Percentiles rank a stretch among this genome's conserved stretches.
phyloP scores from a whole-genome alignment of 2,329 filamentous ascomycete species.

The Aspergillus sp. region DNA sequence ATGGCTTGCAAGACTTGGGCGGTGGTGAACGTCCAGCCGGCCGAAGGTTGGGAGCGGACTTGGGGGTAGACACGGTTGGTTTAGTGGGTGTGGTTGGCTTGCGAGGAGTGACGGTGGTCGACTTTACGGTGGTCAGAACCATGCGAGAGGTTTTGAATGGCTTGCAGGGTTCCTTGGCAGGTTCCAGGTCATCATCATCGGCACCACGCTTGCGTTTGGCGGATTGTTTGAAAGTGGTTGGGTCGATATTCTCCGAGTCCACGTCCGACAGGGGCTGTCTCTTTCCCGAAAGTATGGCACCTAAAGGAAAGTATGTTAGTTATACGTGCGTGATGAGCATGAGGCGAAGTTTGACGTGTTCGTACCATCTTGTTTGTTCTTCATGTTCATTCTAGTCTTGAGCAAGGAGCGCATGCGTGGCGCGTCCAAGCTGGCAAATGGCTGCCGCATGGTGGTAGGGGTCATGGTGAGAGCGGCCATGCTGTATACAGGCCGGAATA shows the following conservation, averaged over 20 bases:
- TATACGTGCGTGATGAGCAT: neutral
- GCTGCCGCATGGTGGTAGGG: constrained; percentile 34
- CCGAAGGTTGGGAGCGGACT: constrained; percentile 61
- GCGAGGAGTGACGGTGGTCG: constrained; percentile 20
- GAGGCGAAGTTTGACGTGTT: neutral
- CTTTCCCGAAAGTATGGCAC: constrained; percentile 19
- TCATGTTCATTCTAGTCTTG: constrained; percentile 34
- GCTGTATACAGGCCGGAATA: constrained; percentile 2
- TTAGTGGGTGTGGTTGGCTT: constrained; percentile 29
- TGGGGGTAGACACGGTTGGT: constrained; percentile 39
- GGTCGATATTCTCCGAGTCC: constrained; percentile 63
- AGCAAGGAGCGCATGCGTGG: constrained; percentile 35
- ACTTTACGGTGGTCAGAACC: constrained; percentile 30
- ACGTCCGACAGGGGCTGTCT: constrained; percentile 23
- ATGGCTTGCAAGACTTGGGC: constrained; percentile 68
- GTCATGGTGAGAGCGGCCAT: constrained; percentile 42
- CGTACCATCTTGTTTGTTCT: constrained; percentile 38
- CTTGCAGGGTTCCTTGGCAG: constrained; percentile 44
- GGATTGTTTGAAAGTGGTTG: constrained; percentile 52
- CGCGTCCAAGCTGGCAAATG: constrained; percentile 38
- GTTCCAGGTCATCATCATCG: constrained; percentile 31
- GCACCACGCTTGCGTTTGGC: constrained; percentile 46
- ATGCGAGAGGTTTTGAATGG: constrained; percentile 53
- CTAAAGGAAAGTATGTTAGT: constrained; percentile 15
- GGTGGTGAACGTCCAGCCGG: constrained; percentile 80